Percentiles rank a stretch among this genome's conserved stretches.
Conservation (phyloP, 768 basidiomycete genomes). For the Trametes gibbosa region DNA sequence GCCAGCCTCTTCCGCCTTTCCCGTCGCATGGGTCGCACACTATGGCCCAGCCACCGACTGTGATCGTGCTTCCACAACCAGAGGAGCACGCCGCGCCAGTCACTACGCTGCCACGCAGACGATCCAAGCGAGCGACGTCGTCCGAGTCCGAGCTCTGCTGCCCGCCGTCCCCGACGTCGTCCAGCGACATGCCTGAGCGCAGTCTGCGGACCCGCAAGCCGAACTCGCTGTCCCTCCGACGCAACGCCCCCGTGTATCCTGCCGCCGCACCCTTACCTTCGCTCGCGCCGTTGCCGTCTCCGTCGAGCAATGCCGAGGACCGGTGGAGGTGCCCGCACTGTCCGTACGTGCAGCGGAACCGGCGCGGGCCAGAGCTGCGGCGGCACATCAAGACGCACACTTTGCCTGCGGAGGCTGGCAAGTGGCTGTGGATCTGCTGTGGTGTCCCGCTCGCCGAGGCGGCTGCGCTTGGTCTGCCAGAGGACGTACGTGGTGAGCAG, state of each 20-base stretch:
- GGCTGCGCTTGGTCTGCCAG: not conserved
- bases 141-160: too few species aligned
- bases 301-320: not conserved
- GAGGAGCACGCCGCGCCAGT: too few species aligned
- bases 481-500: not conserved
- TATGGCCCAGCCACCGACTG: too few species aligned
- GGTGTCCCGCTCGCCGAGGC: slow-evolving; percentile 11
- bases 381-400: slow-evolving; percentile 21
- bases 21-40: too few species aligned
- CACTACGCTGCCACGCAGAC: too few species aligned
- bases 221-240: not conserved
- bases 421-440: slow-evolving; percentile 19
- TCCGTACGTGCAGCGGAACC: slow-evolving; percentile 5
- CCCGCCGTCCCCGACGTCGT: too few species aligned
- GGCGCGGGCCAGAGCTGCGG: slow-evolving; percentile 11
- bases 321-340: slow-evolving; percentile 11
- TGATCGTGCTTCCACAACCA: too few species aligned
- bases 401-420: not conserved
- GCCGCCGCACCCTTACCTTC: too few species aligned
- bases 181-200: too few species aligned
- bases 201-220: too few species aligned
- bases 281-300: not conserved
- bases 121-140: too few species aligned
- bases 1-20: too few species aligned
- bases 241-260: not conserved